Conservation (phyloP, 139 green algal genomes). For the Micractinium conductrix region DNA sequence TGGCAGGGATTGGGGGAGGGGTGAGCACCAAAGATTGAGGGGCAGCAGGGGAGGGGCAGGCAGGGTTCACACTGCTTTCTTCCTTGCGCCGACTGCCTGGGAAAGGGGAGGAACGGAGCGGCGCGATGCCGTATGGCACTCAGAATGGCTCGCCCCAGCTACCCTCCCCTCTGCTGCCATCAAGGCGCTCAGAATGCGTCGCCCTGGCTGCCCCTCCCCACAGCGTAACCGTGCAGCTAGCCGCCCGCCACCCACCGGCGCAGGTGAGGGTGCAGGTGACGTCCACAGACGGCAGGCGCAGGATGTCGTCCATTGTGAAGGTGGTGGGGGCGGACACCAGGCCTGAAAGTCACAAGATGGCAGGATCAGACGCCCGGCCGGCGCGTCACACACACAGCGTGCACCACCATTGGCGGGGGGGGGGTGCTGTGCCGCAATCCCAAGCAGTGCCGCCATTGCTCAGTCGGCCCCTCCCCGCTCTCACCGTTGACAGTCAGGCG, state of each 20-base stretch:
- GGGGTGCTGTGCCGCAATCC: too few species aligned
- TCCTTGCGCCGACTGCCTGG: background rate
- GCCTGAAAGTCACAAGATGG: too few species aligned
- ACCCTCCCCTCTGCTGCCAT: too few species aligned
- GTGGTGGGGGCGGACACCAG: conserved; percentile 73
- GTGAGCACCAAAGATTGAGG: too few species aligned
- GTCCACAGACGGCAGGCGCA: conserved; percentile 73
- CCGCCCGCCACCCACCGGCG: conserved; percentile 44
- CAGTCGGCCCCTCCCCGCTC: background rate
- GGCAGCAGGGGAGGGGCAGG: background rate
- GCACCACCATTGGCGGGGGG: too few species aligned
- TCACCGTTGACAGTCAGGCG: conserved; percentile 74
- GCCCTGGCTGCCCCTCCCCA: background rate
- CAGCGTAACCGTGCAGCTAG: background rate
- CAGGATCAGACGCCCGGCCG: too few species aligned
- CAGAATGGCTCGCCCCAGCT: too few species aligned
- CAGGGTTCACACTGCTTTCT: background rate
- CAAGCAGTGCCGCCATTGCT: too few species aligned
- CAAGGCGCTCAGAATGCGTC: background rate
- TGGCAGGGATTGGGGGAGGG: too few species aligned
- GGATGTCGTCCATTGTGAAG: conserved; percentile 93
- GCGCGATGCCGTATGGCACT: too few species aligned
- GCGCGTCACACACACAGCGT: too few species aligned
- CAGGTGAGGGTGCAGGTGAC: conserved; percentile 88
- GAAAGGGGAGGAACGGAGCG: too few species aligned